Percentiles rank a stretch among this genome's conserved stretches.
These are phyloP conservation scores for Lodderomyces theae DNA, from an alignment of 1,139 yeast genomes.

Conservation along the genomic window DNA sequence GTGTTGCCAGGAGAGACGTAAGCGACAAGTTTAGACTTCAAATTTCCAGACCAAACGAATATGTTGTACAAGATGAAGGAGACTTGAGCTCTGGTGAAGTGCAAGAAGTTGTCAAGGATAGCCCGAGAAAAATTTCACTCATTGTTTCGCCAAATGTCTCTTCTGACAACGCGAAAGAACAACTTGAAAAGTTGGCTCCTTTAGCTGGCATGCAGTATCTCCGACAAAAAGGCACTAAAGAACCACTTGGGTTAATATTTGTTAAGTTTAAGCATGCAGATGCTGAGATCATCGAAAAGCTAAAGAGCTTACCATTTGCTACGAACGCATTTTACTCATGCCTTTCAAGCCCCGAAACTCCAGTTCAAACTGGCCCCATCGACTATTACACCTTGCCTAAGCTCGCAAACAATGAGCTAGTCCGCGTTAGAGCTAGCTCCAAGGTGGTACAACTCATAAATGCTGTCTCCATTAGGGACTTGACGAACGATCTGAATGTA, in stretches of 20 bases:
- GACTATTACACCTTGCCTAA: slow-evolving; percentile 31
- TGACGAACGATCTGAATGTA: slow-evolving; percentile 50
- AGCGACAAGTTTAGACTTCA: slow-evolving; percentile 12
- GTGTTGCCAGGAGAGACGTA: slow-evolving; percentile 12
- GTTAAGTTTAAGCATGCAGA: slow-evolving; percentile 26
- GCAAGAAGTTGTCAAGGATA: slow-evolving; percentile 29
- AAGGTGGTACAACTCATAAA: slow-evolving; percentile 66
- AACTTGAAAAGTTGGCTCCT: slow-evolving; percentile 22
- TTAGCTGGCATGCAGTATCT: slow-evolving; percentile 31
- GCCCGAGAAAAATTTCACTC: slow-evolving; percentile 36
- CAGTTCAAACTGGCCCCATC: slow-evolving; percentile 36
- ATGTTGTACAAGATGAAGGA: slow-evolving; percentile 41
- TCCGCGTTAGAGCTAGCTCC: slow-evolving; percentile 41
- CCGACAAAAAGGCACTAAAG: slow-evolving; percentile 37
- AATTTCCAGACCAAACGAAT: slow-evolving; percentile 59
- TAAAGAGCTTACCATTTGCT: slow-evolving; percentile 19
- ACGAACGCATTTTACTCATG: slow-evolving; percentile 34
- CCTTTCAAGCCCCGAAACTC: slow-evolving; percentile 26
- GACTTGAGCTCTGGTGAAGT: slow-evolving; percentile 10
- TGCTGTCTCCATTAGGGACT: slow-evolving; percentile 61
- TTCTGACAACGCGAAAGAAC: slow-evolving; percentile 27
- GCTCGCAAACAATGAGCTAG: slow-evolving; percentile 36
- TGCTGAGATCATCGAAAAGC: slow-evolving; percentile 16
- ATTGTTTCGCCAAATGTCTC: slow-evolving; percentile 24
- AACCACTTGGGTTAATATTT: slow-evolving; percentile 41